A percentile compares a stretch with the other conserved stretches of the same genome.
phyloP scores from a whole-genome alignment of 140 eudicot species.

The Ambrosia hybrid region DNA sequence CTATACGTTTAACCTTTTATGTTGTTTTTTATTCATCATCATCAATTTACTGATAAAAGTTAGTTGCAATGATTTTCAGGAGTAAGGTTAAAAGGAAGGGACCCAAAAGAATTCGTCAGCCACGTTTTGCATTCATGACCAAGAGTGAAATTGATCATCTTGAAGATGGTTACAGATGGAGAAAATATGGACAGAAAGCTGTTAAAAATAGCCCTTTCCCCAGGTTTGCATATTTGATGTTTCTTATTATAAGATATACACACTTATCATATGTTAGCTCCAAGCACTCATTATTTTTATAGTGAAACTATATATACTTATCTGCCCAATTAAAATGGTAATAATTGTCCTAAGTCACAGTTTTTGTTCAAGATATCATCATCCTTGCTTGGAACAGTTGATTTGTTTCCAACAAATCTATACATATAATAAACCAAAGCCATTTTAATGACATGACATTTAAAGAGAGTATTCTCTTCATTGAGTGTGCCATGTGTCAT shows the following conservation, averaged over 20 bases:
- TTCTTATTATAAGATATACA: not conserved
- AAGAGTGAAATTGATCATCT: conserved; percentile 50
- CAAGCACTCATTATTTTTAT: not conserved
- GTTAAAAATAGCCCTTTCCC: conserved; percentile 51
- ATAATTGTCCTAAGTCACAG: not conserved
- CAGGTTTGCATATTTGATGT: conserved; percentile 23
- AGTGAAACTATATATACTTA: not conserved
- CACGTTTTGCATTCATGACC: conserved; percentile 48
- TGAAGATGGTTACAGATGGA: conserved; percentile 53
- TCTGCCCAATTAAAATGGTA: not conserved
- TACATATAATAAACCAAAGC: too few relatives aligned
- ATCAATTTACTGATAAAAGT: conserved; percentile 18
- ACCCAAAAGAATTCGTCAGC: conserved; percentile 43
- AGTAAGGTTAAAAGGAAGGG: conserved; percentile 38
- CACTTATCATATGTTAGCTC: not conserved
- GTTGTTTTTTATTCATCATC: not conserved
- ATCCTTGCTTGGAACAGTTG: too few relatives aligned
- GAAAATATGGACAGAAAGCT: conserved; percentile 52
- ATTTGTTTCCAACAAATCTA: not conserved
- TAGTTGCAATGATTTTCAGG: conserved; percentile 37
- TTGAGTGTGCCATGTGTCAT: too few relatives aligned
- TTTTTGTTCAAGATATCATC: not conserved
- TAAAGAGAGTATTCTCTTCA: too few relatives aligned
- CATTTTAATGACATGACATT: too few relatives aligned
- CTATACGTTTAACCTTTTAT: not conserved